Evolutionary conservation across 2,329 filamentous ascomycete genomes (phyloP), one percentile per base, ranked within the genome.

Genomic region (Teratosphaeria pseudoeucalypti): DNA sequence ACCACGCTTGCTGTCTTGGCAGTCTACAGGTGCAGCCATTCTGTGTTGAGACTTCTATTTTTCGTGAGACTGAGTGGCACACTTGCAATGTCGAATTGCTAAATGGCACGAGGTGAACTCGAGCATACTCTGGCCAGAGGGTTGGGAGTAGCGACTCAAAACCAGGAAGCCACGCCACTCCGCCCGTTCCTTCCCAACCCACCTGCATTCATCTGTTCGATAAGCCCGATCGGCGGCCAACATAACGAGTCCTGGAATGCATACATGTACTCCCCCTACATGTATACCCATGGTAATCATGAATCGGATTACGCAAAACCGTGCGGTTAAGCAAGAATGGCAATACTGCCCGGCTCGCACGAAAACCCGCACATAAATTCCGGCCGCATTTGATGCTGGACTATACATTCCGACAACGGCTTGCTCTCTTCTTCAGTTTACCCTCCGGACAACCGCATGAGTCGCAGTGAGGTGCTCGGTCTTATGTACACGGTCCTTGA

Each of bases 341-440:
- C 88, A 1, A 94, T 89, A 0, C 88, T 92, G 16, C 83, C 82
- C 39, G 84, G 79, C 65, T 84, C 84, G 89, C 89, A 95, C 72
- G 86, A 87, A 55, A 95, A 81, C 29, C 88, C 81, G 19, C 80
- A 80, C 64, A 90, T 88, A 70, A 89, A 84, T 69, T 90, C 88
- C 58, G 85, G 82, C 57, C 82, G 80, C 1, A 85, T 85, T 57
- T 90, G 83, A 67, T 90, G 87, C 68, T 88, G 82, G 69, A 85
- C 89, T 12, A 91, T 74, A 75, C 90, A 90, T 68, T 88, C 87
- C 61, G 91, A 78, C 11, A 91, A 76, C 47, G 80, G 79, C 63
- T 92, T 89, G 2, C 87, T 90, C 70, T 95, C 90, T 69, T 94
- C 90, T 69, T 89, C 88, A 74, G 94, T 94, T 69, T 86, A 83